phyloP scores from a whole-genome alignment of 208 protist genomes.

The Wallacemonas sp. region DNA sequence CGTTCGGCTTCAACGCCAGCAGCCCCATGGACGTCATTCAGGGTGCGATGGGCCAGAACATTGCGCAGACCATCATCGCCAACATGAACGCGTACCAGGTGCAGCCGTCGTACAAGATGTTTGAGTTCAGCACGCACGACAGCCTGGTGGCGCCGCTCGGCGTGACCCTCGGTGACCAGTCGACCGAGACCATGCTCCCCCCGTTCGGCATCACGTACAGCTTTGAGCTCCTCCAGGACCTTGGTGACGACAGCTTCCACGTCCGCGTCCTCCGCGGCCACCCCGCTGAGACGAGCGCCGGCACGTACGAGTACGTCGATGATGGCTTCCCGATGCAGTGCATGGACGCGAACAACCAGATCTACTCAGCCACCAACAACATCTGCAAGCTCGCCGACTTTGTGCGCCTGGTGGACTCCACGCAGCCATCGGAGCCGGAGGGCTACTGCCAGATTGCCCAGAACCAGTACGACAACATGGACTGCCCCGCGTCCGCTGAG shows the following conservation, averaged over 20 bases:
- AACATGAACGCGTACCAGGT: slow-evolving; percentile 46
- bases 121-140: slow-evolving; percentile 74
- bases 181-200: slow-evolving; percentile 27
- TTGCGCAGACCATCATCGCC: slow-evolving; percentile 43
- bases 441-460: slow-evolving; percentile 33
- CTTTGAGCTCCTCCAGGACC: slow-evolving; percentile 69
- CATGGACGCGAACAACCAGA: slow-evolving; percentile 31
- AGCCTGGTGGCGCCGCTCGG: slow-evolving; percentile 41
- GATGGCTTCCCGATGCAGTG: slow-evolving; percentile 36
- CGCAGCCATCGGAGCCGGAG: slow-evolving; percentile 21
- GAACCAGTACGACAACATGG: slow-evolving; percentile 33
- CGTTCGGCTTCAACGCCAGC: slow-evolving; percentile 39
- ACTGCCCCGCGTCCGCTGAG: slow-evolving; percentile 29
- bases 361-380: slow-evolving; percentile 36
- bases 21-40: slow-evolving; percentile 27
- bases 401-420: slow-evolving; percentile 52
- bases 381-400: slow-evolving; percentile 60
- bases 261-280: slow-evolving; percentile 53
- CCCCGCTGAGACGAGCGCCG: slow-evolving; percentile 30
- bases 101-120: slow-evolving; percentile 46
- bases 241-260: slow-evolving; percentile 32
- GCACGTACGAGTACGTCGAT: slow-evolving; percentile 38
- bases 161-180: slow-evolving; percentile 54
- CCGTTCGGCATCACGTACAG: slow-evolving; percentile 51
- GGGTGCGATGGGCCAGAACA: slow-evolving; percentile 38